Evolutionary conservation across 1,139 yeast species (phyloP).

Genomic region (Nadsonia commutata): DNA sequence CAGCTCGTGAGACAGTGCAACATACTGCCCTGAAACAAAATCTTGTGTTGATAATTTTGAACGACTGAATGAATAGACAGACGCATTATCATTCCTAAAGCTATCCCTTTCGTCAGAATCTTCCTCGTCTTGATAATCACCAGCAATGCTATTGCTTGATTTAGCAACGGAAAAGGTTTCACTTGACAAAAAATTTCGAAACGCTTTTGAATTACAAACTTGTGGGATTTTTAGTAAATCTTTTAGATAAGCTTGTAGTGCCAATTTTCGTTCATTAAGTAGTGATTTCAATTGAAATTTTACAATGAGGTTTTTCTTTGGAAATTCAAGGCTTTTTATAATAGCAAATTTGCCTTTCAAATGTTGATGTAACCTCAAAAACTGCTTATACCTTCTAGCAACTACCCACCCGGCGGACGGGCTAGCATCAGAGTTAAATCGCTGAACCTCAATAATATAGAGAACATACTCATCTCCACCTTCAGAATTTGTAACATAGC

Average conservation of each 20-base stretch:
- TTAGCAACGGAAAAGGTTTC: background rate
- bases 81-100: no score
- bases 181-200: slow-evolving; percentile 56
- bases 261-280: slow-evolving; percentile 48
- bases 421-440: slow-evolving; percentile 30
- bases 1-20: background rate
- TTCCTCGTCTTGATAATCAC: background rate
- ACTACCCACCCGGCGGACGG: slow-evolving; percentile 76
- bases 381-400: slow-evolving; percentile 77
- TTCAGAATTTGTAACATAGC: slow-evolving; percentile 38
- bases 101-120: no score
- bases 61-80: no score
- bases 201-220: slow-evolving; percentile 59
- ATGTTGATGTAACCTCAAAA: slow-evolving; percentile 55
- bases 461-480: slow-evolving; percentile 50
- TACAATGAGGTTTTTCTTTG: slow-evolving; percentile 50
- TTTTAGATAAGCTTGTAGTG: slow-evolving; percentile 49
- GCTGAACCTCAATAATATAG: slow-evolving; percentile 67
- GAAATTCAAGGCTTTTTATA: slow-evolving; percentile 40
- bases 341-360: slow-evolving; percentile 39
- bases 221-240: slow-evolving; percentile 43
- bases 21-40: background rate
- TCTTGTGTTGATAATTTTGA: slow-evolving; percentile 25
- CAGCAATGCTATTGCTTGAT: background rate
- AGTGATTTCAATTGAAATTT: slow-evolving; percentile 48